Evolutionary conservation across 768 basidiomycete genomes (phyloP), one percentile per base, ranked within the genome.

Genomic region (Strobilomyces confusus): DNA sequence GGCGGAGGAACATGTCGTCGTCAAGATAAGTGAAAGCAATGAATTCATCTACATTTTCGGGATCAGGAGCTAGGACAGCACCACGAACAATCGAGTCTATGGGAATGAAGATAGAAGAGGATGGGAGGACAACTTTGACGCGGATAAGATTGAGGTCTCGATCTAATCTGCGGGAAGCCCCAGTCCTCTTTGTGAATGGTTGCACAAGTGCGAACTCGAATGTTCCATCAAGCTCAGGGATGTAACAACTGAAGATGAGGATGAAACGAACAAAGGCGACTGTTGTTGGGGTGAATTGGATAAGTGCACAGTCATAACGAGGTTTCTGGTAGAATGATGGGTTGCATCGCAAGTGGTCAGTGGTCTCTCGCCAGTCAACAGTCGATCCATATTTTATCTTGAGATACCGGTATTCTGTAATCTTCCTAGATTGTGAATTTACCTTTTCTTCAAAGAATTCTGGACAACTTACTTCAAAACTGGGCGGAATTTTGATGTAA

Each of bases 271-370:
- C 60, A 43, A 72, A 68, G 7, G 41, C 19, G 0, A 5, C 12
- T 0, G 5, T 5, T 1, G 9, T 25, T 0, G 15, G 2, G 1
- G 51, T 46, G 17, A 56, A 20, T 9, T 56, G 56, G 4, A 60
- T 58, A 37, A 75, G 48, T 3, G 69, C 65, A 48, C 40, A 67
- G 41, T 72, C 60, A 29, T 65, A 72, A 0, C 59, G 61, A 9
- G 62, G 63, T 2, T 40, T 22, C 0, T 55, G 36, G 37, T 63
- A 58, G 53, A 75, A 75, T 0, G 41, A 44, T 9, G 70, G 68
- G 48, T 65, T 72, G 56, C 63, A 70, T 3, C 56, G 52, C 1
- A 75, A 58, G 29, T 67, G 58, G 49, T 75, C 65, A 1, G 57
- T 62, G 4, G 51, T 52, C 20, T 57, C 25, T 9, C 45, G 26